phyloP scores from a whole-genome alignment of 208 protist species.

The Acanthamoeba culbertsoni region DNA sequence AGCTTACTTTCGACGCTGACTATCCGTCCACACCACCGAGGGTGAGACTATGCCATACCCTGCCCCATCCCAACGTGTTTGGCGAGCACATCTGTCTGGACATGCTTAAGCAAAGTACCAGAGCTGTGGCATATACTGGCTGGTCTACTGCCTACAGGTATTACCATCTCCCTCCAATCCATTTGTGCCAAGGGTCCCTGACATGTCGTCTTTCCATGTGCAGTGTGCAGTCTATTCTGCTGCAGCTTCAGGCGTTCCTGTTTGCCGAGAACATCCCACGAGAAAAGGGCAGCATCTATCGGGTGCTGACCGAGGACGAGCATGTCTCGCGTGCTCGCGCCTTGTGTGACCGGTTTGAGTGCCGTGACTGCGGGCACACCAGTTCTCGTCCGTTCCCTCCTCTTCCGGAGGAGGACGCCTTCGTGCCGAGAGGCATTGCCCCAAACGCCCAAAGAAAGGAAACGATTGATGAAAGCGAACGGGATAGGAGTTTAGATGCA shows the following conservation, averaged over 20 bases:
- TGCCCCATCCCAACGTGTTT: slow-evolving; percentile 35
- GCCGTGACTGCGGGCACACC: not conserved
- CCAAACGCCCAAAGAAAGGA: not conserved
- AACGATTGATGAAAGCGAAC: too few species aligned
- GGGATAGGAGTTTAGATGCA: too few species aligned
- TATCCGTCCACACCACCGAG: not conserved
- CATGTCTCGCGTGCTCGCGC: not conserved
- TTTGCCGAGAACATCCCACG: slow-evolving; percentile 35
- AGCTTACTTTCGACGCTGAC: not conserved
- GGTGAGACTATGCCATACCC: not conserved
- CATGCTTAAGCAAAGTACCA: slow-evolving; percentile 19
- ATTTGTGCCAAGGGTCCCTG: not conserved
- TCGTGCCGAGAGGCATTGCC: not conserved
- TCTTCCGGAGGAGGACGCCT: not conserved
- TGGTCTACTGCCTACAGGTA: slow-evolving; percentile 33
- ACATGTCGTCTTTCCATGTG: not conserved
- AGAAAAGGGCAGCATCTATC: not conserved
- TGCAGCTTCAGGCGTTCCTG: slow-evolving; percentile 35
- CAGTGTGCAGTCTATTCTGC: slow-evolving; percentile 23
- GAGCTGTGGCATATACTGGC: not conserved
- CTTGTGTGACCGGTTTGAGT: not conserved
- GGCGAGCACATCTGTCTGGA: slow-evolving; percentile 37
- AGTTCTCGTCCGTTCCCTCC: not conserved
- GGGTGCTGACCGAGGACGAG: not conserved
- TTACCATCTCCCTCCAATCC: not conserved